Evolutionary conservation across 2,329 filamentous ascomycete species (phyloP), one percentile per base, ranked within the genome.

Genomic region (Fusarium cicatricum): DNA sequence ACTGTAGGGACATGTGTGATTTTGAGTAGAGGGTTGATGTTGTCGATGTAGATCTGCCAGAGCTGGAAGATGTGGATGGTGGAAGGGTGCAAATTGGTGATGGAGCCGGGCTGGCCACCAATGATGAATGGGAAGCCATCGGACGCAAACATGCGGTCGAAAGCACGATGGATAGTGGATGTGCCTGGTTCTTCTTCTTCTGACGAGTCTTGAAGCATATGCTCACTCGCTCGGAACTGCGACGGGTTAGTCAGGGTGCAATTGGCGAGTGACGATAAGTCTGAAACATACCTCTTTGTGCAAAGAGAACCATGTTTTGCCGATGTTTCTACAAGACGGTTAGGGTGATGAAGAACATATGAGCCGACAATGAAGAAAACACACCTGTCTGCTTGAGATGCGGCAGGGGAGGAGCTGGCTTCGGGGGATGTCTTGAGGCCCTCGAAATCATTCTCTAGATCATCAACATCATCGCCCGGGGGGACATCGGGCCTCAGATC

Each of bases 11-110:
- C 82, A 66, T 91, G 88, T 0, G 85, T 87, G 51, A 90, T 78
- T 66, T 90, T 90, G 40, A 90, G 77, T 6, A 91, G 70, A 0
- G 88, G 86, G 62, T 90, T 86, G 62, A 90, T 84, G 64, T 90
- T 90, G 59, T 86, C 83, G 36, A 90, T 80, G 67, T 89, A 91
- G 14, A 85, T 80, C 71, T 90, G 87, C 88, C 88, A 91, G 15
- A 88, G 76, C 61, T 85, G 81, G 55, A 88, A 82, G 47, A 87
- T 86, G 53, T 86, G 83, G 16, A 86, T 81, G 19, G 82, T 75
- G 2, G 80, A 70, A 10, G 85, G 85, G 58, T 86, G 84, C 14
- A 77, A 71, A 42, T 76, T 74, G 4, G 79, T 79, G 42, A 85
- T 74, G 41, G 74, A 75, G 15, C 73, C 68, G 14, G 70, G 69